Percentiles rank a stretch among this genome's conserved stretches.
phyloP scores from a whole-genome alignment of 768 basidiomycete genomes.

The Peribolospora baueri region DNA sequence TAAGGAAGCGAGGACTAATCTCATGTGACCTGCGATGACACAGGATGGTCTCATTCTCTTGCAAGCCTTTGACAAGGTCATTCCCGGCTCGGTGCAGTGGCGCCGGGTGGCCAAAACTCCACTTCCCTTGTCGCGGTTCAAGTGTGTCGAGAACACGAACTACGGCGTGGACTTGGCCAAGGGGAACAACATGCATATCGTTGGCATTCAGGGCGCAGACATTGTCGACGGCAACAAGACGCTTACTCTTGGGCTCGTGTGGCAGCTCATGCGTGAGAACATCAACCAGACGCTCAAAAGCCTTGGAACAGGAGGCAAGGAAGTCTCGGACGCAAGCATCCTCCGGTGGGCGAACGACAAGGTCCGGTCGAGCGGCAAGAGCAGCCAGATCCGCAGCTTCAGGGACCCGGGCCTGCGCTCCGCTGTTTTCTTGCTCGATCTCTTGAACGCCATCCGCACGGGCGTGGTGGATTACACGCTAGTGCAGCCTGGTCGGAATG shows the following conservation, averaged over 20 bases:
- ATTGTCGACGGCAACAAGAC: slow-evolving; percentile 86
- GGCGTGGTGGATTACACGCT: slow-evolving; percentile 83
- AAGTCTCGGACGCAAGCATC: slow-evolving; percentile 77
- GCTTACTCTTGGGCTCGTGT: slow-evolving; percentile 80
- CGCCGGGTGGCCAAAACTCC: slow-evolving; percentile 59
- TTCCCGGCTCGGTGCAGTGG: slow-evolving; percentile 83
- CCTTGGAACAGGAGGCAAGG: slow-evolving; percentile 42
- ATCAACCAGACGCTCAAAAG: slow-evolving; percentile 70
- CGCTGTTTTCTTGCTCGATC: slow-evolving; percentile 75
- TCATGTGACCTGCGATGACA: not conserved
- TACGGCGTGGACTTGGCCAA: slow-evolving; percentile 80
- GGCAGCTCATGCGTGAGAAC: slow-evolving; percentile 61
- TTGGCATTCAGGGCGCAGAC: slow-evolving; percentile 93
- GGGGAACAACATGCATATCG: slow-evolving; percentile 79
- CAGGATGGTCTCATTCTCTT: slow-evolving; percentile 61
- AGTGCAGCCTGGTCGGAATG: slow-evolving; percentile 32
- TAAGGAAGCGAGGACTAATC: not conserved
- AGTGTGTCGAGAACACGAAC: slow-evolving; percentile 95
- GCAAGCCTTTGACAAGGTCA: slow-evolving; percentile 88
- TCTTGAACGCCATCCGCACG: slow-evolving; percentile 70
- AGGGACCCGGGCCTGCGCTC: slow-evolving; percentile 76
- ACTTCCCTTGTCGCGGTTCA: slow-evolving; percentile 62
- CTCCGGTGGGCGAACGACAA: slow-evolving; percentile 87
- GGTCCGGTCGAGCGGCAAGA: slow-evolving; percentile 33
- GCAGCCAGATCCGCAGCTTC: slow-evolving; percentile 57